Evolutionary conservation across 2,329 filamentous ascomycete genomes (phyloP).

Genomic region (Myriosclerotinia duriaeana): DNA sequence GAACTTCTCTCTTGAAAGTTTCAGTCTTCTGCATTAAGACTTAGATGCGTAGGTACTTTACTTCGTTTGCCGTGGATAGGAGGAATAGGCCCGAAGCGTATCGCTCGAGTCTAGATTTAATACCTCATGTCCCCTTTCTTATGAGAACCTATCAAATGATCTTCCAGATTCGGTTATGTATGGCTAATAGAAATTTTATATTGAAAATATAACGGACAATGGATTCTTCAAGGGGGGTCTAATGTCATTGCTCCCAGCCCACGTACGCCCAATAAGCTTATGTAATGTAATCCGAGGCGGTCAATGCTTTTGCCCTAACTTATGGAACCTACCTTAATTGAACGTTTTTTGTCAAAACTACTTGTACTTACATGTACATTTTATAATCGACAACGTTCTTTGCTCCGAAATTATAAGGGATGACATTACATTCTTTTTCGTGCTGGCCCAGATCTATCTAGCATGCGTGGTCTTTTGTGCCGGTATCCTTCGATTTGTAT

Average conservation of each 20-base stretch:
- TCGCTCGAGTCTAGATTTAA: not conserved
- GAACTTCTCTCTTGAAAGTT: not conserved
- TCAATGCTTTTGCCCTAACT: not conserved
- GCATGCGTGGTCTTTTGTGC: not conserved
- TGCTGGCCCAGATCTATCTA: not conserved
- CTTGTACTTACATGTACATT: not conserved
- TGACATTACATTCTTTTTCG: not conserved
- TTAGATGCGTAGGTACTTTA: not conserved
- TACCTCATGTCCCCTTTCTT: not conserved
- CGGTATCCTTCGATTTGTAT: not conserved
- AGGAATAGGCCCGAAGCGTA: not conserved
- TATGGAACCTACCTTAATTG: not conserved
- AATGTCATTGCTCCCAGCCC: not conserved
- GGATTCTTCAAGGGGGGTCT: not conserved
- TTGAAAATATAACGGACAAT: not conserved
- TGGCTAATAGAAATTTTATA: not conserved
- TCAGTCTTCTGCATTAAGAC: not conserved
- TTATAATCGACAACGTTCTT: not conserved
- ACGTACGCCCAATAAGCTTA: constrained; percentile 19
- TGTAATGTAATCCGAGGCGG: not conserved
- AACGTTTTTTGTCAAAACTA: constrained; percentile 13
- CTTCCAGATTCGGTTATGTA: constrained; percentile 7
- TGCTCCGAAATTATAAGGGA: not conserved
- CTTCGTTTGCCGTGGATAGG: not conserved
- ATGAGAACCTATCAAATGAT: not conserved